Evolutionary conservation across 225 moss, liverwort and hornwort genomes (phyloP).

Genomic region (Climacium dendroides): DNA sequence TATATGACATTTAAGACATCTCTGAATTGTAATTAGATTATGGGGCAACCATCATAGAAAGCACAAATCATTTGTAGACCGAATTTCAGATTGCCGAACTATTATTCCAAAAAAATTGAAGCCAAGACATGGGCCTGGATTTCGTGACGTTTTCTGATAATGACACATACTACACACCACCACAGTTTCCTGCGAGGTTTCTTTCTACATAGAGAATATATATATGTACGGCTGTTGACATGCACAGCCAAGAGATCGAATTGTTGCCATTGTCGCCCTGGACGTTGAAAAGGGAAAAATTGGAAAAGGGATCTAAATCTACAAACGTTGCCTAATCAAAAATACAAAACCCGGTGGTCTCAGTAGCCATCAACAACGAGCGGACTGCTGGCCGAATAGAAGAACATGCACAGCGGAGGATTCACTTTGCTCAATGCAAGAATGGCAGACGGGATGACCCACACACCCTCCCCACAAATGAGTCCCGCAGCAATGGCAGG

Average conservation of each 20-base stretch:
- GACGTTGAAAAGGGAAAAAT: not conserved
- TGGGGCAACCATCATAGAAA: not conserved
- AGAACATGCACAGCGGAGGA: conserved; percentile 85
- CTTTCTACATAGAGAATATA: not conserved
- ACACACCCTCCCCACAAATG: conserved; percentile 89
- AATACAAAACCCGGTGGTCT: not conserved
- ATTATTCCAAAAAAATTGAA: not conserved
- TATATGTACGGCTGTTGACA: not conserved
- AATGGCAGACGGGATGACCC: conserved; percentile 70
- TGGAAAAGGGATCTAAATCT: not conserved
- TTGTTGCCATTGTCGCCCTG: not conserved
- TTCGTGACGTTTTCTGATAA: not conserved
- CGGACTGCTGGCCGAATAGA: conserved; percentile 18
- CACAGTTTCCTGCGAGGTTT: not conserved
- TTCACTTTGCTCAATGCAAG: conserved; percentile 57
- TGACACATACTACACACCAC: not conserved
- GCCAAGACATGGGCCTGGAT: not conserved
- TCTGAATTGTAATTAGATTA: not conserved
- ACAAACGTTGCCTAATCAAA: not conserved
- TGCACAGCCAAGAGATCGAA: not conserved
- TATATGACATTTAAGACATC: not conserved
- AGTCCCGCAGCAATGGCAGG: conserved; percentile 74
- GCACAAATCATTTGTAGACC: not conserved
- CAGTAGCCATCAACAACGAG: not conserved
- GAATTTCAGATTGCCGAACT: not conserved